These are phyloP conservation scores for Cryptosporidium sp. DNA, from an alignment of 169 alveolate genomes.

Conservation along the genomic window DNA sequence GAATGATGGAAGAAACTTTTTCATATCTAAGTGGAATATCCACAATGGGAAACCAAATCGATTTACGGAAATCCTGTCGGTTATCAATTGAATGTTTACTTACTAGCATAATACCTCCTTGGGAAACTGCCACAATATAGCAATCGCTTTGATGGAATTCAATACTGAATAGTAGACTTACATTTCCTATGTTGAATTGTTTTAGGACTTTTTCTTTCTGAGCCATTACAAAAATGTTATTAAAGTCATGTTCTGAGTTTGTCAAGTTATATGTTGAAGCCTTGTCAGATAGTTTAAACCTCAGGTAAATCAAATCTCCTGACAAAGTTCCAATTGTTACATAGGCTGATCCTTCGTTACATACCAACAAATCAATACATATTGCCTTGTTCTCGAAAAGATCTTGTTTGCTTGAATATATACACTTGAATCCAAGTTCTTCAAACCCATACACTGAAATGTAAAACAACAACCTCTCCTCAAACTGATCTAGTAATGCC, in stretches of 20 bases:
- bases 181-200: constrained; percentile 44
- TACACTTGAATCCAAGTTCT: not conserved
- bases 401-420: not conserved
- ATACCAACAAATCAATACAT: not conserved
- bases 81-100: constrained; percentile 14
- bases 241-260: not conserved
- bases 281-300: constrained; percentile 1
- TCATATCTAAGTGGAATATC: constrained; percentile 50
- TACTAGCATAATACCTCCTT: constrained; percentile 14
- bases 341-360: not conserved
- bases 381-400: not conserved
- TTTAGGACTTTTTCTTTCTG: constrained; percentile 21
- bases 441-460: constrained; percentile 11
- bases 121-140: constrained; percentile 7
- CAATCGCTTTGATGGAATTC: not conserved
- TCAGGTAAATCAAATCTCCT: constrained; percentile 45
- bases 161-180: not conserved
- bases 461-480: not conserved
- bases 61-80: constrained; percentile 3
- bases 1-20: not conserved
- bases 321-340: constrained; percentile 34
- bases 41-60: constrained; percentile 53
- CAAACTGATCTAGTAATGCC: not conserved
- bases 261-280: not conserved
- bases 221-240: constrained; percentile 8